Evolutionary conservation across 306 rosid species (phyloP).

Genomic region (Prunus armeniaca): DNA sequence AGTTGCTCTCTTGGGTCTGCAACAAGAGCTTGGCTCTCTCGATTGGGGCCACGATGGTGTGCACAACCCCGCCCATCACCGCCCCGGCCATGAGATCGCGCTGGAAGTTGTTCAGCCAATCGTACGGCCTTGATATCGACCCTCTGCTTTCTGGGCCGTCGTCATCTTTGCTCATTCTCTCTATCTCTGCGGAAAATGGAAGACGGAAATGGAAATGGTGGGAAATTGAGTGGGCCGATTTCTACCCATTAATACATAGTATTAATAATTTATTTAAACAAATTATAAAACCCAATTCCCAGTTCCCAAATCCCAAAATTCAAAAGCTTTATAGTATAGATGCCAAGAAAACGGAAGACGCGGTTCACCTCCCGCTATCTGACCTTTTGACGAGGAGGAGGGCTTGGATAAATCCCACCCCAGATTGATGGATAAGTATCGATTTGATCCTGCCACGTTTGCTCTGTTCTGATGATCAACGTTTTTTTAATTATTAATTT

Average conservation of each 20-base stretch:
- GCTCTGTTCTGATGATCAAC: too few relatives aligned
- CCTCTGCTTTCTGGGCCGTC: constrained; percentile 37
- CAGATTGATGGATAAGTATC: not conserved
- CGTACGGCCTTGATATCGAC: constrained; percentile 17
- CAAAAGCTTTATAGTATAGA: not conserved
- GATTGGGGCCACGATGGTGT: constrained; percentile 93
- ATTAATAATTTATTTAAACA: not conserved
- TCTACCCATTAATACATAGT: not conserved
- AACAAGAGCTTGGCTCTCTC: constrained; percentile 87
- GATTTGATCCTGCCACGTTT: constrained; percentile 2
- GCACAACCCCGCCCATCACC: constrained; percentile 82
- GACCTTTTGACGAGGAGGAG: not conserved
- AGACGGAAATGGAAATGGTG: not conserved
- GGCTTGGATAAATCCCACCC: not conserved
- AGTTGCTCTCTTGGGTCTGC: constrained; percentile 95
- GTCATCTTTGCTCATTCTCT: constrained; percentile 52
- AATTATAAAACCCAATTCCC: constrained; percentile 1
- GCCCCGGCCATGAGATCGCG: constrained; percentile 96
- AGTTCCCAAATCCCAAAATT: not conserved
- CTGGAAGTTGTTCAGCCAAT: constrained; percentile 53
- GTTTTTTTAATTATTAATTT: too few relatives aligned
- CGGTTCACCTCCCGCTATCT: not conserved
- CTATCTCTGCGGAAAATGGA: constrained; percentile 3
- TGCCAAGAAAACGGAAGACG: constrained; percentile 1
- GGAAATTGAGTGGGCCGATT: not conserved